Base-by-base conservation (phyloP, 805 yeast genomes). In the Kazachstania taianensis region DNA sequence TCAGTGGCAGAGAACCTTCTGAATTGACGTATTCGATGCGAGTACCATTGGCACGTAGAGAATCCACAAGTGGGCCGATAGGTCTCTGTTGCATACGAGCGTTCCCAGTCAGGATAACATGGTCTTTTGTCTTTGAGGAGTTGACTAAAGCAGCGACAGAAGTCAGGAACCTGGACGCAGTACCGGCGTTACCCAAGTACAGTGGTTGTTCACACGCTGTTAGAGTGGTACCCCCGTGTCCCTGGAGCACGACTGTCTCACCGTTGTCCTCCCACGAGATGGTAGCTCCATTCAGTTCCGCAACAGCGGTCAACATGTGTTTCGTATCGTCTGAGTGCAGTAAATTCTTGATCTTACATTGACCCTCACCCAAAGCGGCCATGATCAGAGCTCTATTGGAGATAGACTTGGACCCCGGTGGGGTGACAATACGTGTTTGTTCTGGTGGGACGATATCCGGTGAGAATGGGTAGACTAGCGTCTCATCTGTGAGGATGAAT, bases 11-110 rank as follows among this genome's bases (percentile, higher is more conserved):
- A 6, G 94, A 83, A n/a, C 95, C 96, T 42, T 70, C 66, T 19
- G 61, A 66, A 48, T 83, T 84, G 44, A 78, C 58, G 53, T 84
- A 92, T 27, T 74, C 76, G 33, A 92, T 72, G 9, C 63, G 53
- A 3, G 86, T 74, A 27, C 97, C 97, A 49, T 87, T 89, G 7
- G 72, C 61, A 38, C 80, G 69, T 46, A 92, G 67, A 4, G 98
- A 94, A 49, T 86, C 95, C 9, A 92, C 96, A 38, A 92, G 69
- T 2, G 97, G 96, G 22, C 95, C 97, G 49, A 85, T 84, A 14
- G 98, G 98, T 50, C 98, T 72, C 59, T 87, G 94, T 60, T 87
- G 94, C 98, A 92, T 92, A 61, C 98, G 75, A 33, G 83, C 80
- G 60, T 92, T 92, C 47, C 98, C 98, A 2, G 97, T 92, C 43